A percentile compares a stretch with the other conserved stretches of the same genome.
Evolutionary conservation across 139 green algal species (phyloP).

Genomic region (Trebouxia sp.): DNA sequence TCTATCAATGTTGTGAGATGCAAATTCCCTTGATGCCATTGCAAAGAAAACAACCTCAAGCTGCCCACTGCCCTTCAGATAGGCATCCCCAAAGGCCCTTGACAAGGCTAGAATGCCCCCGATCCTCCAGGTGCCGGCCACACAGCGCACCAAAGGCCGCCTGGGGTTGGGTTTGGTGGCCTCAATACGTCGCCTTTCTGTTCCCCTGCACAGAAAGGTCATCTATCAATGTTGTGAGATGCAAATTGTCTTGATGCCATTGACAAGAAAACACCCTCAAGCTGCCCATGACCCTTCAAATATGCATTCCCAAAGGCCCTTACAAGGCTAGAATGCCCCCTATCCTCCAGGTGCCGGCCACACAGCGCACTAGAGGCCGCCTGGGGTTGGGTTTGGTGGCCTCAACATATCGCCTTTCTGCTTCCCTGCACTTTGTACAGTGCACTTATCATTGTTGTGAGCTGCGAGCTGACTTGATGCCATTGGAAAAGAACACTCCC

Average conservation of each 20-base stretch:
- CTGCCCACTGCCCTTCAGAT: slow-evolving; percentile 87
- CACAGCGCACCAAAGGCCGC: slow-evolving; percentile 80
- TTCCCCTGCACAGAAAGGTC: slow-evolving; percentile 66
- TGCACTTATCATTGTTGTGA: too few species aligned
- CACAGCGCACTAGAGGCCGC: slow-evolving; percentile 80
- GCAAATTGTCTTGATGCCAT: too few species aligned
- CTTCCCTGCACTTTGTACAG: slow-evolving; percentile 67
- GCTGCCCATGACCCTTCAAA: slow-evolving; percentile 86
- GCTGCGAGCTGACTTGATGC: too few species aligned
- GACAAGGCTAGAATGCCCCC: slow-evolving; percentile 94
- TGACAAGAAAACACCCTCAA: too few species aligned
- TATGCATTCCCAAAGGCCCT: slow-evolving; percentile 96
- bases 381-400: slow-evolving; percentile 91
- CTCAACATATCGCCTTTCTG: slow-evolving; percentile 90
- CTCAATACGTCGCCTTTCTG: slow-evolving; percentile 91
- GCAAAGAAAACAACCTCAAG: too few species aligned
- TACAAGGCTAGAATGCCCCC: slow-evolving; percentile 93
- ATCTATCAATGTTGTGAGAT: too few species aligned
- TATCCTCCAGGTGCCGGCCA: slow-evolving; percentile 89
- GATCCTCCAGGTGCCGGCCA: slow-evolving; percentile 89
- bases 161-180: slow-evolving; percentile 91
- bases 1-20: too few species aligned
- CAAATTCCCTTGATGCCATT: too few species aligned
- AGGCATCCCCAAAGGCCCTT: slow-evolving; percentile 94
- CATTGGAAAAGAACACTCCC: too few species aligned